These are phyloP conservation scores for Brasenia schreberi DNA, from an alignment of 164 flowering plant genomes.

Conservation along the genomic window DNA sequence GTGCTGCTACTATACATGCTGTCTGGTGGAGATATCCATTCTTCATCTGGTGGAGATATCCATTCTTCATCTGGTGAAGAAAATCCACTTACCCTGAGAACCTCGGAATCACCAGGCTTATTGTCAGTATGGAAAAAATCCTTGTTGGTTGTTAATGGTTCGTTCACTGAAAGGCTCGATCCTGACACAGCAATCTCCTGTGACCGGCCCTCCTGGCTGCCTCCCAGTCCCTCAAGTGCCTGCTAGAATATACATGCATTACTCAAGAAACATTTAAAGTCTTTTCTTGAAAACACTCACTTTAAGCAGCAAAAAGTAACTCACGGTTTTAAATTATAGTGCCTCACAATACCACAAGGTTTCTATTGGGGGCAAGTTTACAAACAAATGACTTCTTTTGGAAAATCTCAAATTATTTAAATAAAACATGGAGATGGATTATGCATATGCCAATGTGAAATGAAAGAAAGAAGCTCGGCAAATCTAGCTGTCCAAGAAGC, in stretches of 20 bases:
- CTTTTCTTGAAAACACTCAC: too few relatives aligned
- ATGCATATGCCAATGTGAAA: too few relatives aligned
- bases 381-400: not conserved
- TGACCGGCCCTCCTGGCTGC: slow-evolving; percentile 61
- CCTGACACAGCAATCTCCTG: slow-evolving; percentile 38
- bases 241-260: slow-evolving; percentile 10
- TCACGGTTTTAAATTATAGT: too few relatives aligned
- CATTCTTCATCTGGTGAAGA: slow-evolving; percentile 63
- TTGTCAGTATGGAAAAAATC: slow-evolving; percentile 23
- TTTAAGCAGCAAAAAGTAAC: too few relatives aligned
- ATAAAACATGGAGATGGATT: not conserved
- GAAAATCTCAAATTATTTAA: not conserved
- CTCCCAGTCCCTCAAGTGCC: slow-evolving; percentile 95
- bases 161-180: slow-evolving; percentile 34
- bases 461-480: too few relatives aligned
- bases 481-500: too few relatives aligned
- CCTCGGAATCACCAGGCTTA: slow-evolving; percentile 18
- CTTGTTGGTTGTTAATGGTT: slow-evolving; percentile 19
- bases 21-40: slow-evolving; percentile 90
- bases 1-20: slow-evolving; percentile 48
- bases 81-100: slow-evolving; percentile 10
- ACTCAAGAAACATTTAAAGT: not conserved
- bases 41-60: slow-evolving; percentile 61
- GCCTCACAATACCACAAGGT: too few relatives aligned
- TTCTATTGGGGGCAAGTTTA: not conserved